Evolutionary conservation across 805 yeast genomes (phyloP).

Genomic region (Candida nitratophila): DNA sequence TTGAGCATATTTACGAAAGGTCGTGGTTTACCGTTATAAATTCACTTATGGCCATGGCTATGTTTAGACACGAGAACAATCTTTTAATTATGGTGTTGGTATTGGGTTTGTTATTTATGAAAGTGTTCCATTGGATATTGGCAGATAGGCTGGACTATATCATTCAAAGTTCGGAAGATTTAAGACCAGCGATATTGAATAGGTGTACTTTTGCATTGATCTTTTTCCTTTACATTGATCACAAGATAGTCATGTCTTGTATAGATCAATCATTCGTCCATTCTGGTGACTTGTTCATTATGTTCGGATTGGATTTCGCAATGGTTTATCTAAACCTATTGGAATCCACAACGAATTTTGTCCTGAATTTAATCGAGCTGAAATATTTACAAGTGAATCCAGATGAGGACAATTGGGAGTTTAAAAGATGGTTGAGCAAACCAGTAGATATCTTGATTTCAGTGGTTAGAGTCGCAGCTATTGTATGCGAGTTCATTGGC

Average conservation of each 20-base stretch:
- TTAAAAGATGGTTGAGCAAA: slow-evolving; percentile 53
- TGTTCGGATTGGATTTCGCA: slow-evolving; percentile 74
- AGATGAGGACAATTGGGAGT: slow-evolving; percentile 69
- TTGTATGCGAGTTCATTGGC: slow-evolving; percentile 38
- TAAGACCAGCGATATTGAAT: slow-evolving; percentile 20
- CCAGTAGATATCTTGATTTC: slow-evolving; percentile 47
- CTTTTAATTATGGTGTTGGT: slow-evolving; percentile 31
- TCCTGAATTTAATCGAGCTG: slow-evolving; percentile 52
- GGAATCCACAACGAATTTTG: slow-evolving; percentile 36
- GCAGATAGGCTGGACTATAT: slow-evolving; percentile 40
- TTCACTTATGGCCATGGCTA: slow-evolving; percentile 49
- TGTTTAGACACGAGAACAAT: slow-evolving; percentile 42
- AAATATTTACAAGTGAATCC: slow-evolving; percentile 34
- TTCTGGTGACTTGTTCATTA: slow-evolving; percentile 48
- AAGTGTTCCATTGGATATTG: slow-evolving; percentile 73
- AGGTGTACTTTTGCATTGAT: slow-evolving; percentile 38
- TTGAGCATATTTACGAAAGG: slow-evolving; percentile 65
- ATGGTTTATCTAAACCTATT: slow-evolving; percentile 50
- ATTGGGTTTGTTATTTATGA: slow-evolving; percentile 40
- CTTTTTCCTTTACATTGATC: slow-evolving; percentile 43
- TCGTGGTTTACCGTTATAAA: slow-evolving; percentile 59
- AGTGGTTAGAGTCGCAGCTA: slow-evolving; percentile 37
- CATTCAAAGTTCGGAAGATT: slow-evolving; percentile 34
- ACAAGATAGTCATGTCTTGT: slow-evolving; percentile 43
- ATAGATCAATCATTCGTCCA: slow-evolving; percentile 49